Conservation (phyloP, 1,139 yeast genomes). For the Kodamaea ohmeri region DNA sequence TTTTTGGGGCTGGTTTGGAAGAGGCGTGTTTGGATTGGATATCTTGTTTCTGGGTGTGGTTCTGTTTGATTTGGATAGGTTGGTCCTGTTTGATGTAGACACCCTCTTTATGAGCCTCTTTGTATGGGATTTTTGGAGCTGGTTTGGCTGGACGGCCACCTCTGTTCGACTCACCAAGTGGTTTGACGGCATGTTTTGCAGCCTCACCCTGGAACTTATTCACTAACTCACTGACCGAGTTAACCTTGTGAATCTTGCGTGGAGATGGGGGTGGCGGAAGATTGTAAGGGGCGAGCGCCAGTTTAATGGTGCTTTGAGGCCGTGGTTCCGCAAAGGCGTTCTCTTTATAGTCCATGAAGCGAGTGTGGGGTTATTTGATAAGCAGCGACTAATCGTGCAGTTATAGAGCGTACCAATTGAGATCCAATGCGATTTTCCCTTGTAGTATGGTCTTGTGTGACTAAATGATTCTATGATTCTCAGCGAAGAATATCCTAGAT, state of each 20-base stretch:
- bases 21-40: no score
- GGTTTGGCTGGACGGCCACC: background rate
- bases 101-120: background rate
- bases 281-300: conserved; percentile 6
- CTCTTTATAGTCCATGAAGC: background rate
- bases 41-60: no score
- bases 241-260: conserved; percentile 8
- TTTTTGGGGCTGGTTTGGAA: no score
- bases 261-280: conserved; percentile 4
- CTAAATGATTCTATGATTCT: no score
- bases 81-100: background rate
- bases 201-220: conserved; percentile 8
- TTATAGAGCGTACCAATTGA: no score
- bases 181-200: conserved; percentile 1
- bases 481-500: no score
- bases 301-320: conserved; percentile 7
- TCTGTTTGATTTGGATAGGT: background rate
- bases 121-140: background rate
- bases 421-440: no score
- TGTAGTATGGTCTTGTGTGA: no score
- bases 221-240: conserved; percentile 12
- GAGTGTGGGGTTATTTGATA: background rate
- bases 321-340: background rate
- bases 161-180: background rate
- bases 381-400: no score